Percentiles rank a stretch among this genome's conserved stretches.
These are phyloP conservation scores for Viola pubescens DNA, from an alignment of 441 rosid genomes.

Conservation along the genomic window DNA sequence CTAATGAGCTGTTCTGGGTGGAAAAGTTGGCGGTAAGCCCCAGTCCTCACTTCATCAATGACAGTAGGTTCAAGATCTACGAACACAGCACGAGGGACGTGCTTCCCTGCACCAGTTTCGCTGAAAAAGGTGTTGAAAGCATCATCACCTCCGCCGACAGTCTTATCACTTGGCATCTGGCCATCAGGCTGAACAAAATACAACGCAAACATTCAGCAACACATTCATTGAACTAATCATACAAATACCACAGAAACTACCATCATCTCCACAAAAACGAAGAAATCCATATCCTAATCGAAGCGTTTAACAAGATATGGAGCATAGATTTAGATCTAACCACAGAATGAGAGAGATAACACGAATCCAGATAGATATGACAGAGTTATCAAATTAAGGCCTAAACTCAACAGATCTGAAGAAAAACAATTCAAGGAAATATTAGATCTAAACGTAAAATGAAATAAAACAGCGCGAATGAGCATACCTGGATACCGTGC, in stretches of 20 bases:
- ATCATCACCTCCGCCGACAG: conserved; percentile 60
- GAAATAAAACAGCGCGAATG: neutral
- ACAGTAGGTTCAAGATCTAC: conserved; percentile 51
- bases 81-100: conserved; percentile 51
- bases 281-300: too few relatives aligned
- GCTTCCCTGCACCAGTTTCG: conserved; percentile 73
- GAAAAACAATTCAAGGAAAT: neutral
- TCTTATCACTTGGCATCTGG: conserved; percentile 41
- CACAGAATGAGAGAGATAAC: too few relatives aligned
- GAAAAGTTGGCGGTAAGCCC: conserved; percentile 40
- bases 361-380: too few relatives aligned
- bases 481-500: conserved; percentile 74
- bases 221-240: too few relatives aligned
- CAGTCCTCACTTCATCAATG: conserved; percentile 41
- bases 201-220: neutral
- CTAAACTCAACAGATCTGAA: too few relatives aligned
- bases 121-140: conserved; percentile 81
- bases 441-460: neutral
- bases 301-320: too few relatives aligned
- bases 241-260: neutral
- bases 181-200: conserved; percentile 28
- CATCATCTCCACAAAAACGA: too few relatives aligned
- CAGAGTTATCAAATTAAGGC: too few relatives aligned
- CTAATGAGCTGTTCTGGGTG: conserved; percentile 50
- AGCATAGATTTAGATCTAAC: too few relatives aligned